phyloP scores from a whole-genome alignment of 2,329 filamentous ascomycete genomes.

The Septoria petroselini region DNA sequence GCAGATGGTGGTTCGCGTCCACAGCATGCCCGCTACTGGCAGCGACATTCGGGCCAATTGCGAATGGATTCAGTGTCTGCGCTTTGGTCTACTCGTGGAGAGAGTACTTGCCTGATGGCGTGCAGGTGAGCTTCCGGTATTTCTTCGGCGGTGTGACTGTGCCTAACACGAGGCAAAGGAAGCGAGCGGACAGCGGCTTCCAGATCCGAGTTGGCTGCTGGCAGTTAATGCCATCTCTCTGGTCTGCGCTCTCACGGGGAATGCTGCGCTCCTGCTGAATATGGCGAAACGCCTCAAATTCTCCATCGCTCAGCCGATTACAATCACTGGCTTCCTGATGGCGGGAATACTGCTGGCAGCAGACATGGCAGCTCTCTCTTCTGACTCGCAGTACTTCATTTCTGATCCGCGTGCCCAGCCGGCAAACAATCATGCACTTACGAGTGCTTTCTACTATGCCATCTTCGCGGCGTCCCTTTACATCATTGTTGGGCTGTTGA shows the following conservation, averaged over 20 bases:
- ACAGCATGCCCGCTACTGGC: slow-evolving; percentile 58
- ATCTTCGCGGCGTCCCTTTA: slow-evolving; percentile 58
- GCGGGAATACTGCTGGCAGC: slow-evolving; percentile 54
- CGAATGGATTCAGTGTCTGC: slow-evolving; percentile 42
- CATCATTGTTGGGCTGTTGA: slow-evolving; percentile 54
- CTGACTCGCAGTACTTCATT: slow-evolving; percentile 45
- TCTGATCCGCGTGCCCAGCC: slow-evolving; percentile 36
- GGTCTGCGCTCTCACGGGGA: slow-evolving; percentile 53
- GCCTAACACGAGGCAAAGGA: slow-evolving; percentile 29
- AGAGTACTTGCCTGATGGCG: slow-evolving; percentile 48
- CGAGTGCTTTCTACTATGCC: slow-evolving; percentile 59
- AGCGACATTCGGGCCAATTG: slow-evolving; percentile 43
- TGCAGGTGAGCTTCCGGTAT: slow-evolving; percentile 26
- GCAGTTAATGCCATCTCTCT: slow-evolving; percentile 56
- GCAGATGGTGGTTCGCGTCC: slow-evolving; percentile 59
- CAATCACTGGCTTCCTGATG: slow-evolving; percentile 58
- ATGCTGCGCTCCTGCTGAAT: slow-evolving; percentile 55
- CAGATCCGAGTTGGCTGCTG: slow-evolving; percentile 53
- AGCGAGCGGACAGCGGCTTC: slow-evolving; percentile 46
- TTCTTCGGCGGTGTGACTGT: background rate
- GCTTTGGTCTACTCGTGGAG: slow-evolving; percentile 58
- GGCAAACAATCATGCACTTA: slow-evolving; percentile 44
- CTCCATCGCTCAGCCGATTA: slow-evolving; percentile 57
- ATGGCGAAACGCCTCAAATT: slow-evolving; percentile 58
- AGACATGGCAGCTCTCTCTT: slow-evolving; percentile 49